Evolutionary conservation across 106 monocot species (phyloP).

Genomic region (Acorus gramineus): DNA sequence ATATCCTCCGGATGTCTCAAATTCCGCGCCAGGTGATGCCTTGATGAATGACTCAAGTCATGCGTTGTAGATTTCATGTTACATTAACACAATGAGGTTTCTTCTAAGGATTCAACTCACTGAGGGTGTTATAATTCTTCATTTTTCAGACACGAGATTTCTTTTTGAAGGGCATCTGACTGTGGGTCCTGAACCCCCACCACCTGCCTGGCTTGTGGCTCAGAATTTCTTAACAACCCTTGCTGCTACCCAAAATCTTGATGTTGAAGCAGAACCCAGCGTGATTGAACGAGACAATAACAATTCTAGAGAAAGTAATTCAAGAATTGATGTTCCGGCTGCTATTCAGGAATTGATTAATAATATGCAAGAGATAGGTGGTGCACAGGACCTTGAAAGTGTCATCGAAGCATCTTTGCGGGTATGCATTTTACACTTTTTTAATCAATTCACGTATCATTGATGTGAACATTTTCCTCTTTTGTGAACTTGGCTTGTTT

Average conservation of each 20-base stretch:
- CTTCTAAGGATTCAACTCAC: too few species aligned
- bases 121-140: background rate
- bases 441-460: background rate
- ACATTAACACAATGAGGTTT: too few species aligned
- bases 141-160: conserved; percentile 49
- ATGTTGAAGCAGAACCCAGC: conserved; percentile 41
- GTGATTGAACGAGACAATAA: conserved; percentile 20
- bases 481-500: too few species aligned
- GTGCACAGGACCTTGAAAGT: conserved; percentile 47
- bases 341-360: conserved; percentile 52
- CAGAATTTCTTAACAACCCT: conserved; percentile 70
- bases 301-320: conserved; percentile 8
- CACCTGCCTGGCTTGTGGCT: conserved; percentile 94
- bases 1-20: conserved; percentile 18
- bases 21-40: too few species aligned
- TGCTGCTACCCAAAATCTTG: conserved; percentile 60
- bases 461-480: too few species aligned
- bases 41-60: too few species aligned
- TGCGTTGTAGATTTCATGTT: too few species aligned
- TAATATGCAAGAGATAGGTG: conserved; percentile 34
- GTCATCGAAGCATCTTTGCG: conserved; percentile 83
- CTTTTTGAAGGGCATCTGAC: conserved; percentile 96
- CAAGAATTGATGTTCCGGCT: conserved; percentile 22
- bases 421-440: conserved; percentile 23
- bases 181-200: conserved; percentile 74